Evolutionary conservation across 805 yeast species (phyloP).

Genomic region (Ogataea kodamae): DNA sequence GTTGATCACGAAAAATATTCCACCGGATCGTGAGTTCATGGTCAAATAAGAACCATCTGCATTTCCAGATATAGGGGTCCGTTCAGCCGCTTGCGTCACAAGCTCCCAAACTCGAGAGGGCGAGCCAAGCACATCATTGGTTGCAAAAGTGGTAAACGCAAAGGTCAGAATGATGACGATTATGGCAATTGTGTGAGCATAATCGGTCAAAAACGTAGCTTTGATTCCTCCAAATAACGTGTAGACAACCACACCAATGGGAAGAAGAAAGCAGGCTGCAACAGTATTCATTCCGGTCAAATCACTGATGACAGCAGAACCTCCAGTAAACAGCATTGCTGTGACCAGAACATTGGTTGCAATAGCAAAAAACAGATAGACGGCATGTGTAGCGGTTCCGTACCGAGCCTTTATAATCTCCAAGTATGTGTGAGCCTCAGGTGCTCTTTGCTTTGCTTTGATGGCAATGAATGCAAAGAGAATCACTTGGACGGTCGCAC

Average conservation of each 20-base stretch:
- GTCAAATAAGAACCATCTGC: constrained; percentile 86
- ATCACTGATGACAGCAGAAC: constrained; percentile 75
- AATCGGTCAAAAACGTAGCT: constrained; percentile 79
- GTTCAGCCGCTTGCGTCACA: constrained; percentile 55
- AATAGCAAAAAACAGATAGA: constrained; percentile 73
- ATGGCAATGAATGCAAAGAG: constrained; percentile 84
- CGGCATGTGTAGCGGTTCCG: constrained; percentile 69
- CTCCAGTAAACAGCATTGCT: constrained; percentile 89
- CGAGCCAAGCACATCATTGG: constrained; percentile 68
- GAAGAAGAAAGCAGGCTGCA: constrained; percentile 80
- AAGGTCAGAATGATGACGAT: constrained; percentile 75
- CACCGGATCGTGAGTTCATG: constrained; percentile 81
- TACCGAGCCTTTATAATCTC: constrained; percentile 81
- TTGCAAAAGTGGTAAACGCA: constrained; percentile 74
- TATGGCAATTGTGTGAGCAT: constrained; percentile 76
- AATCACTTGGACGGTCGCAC: constrained; percentile 86
- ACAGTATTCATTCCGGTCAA: constrained; percentile 76
- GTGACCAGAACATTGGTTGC: constrained; percentile 89
- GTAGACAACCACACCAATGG: constrained; percentile 73
- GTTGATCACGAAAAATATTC: constrained; percentile 84
- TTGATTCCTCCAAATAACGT: constrained; percentile 80
- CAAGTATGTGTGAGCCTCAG: constrained; percentile 86
- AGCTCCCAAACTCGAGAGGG: constrained; percentile 78
- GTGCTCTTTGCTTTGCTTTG: constrained; percentile 84
- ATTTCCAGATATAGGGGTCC: constrained; percentile 71